Percentiles rank a stretch among this genome's conserved stretches.
Evolutionary conservation across 768 basidiomycete genomes (phyloP).

Genomic region (Russula olivacea): DNA sequence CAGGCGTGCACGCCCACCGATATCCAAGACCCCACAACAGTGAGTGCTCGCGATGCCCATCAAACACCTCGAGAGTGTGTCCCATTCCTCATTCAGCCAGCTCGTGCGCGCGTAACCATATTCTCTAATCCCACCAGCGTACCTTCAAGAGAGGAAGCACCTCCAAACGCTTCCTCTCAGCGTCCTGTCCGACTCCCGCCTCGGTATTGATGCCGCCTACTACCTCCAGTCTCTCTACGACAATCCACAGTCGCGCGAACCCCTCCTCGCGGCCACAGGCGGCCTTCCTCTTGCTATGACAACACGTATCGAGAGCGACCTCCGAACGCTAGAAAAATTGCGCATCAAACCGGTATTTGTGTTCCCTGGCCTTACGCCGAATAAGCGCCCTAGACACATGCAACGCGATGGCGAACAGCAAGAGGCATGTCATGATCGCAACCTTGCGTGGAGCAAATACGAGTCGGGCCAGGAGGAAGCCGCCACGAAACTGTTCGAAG

Average conservation of each 20-base stretch:
- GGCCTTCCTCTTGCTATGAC: conserved; percentile 88
- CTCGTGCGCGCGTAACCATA: not conserved
- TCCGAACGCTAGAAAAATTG: conserved; percentile 83
- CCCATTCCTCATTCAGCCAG: not conserved
- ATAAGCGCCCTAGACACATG: conserved; percentile 63
- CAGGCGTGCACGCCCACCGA: conserved; percentile 4
- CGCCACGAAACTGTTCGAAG: conserved; percentile 79
- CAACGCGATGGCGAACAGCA: conserved; percentile 43
- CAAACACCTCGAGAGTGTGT: conserved; percentile 77
- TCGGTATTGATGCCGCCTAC: conserved; percentile 93
- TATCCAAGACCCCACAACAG: conserved; percentile 1
- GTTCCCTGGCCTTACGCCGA: conserved; percentile 82
- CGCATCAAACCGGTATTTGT: conserved; percentile 99
- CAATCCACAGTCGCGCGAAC: conserved; percentile 72
- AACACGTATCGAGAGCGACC: conserved; percentile 83
- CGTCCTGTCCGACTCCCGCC: conserved; percentile 81
- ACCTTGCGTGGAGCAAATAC: conserved; percentile 90
- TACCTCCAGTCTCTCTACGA: conserved; percentile 81
- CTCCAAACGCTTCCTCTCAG: conserved; percentile 74
- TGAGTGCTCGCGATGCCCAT: conserved; percentile 53
- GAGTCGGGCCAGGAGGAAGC: conserved; percentile 88
- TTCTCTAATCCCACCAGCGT: conserved; percentile 43
- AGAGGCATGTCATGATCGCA: conserved; percentile 68
- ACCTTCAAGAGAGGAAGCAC: conserved; percentile 84
- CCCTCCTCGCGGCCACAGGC: conserved; percentile 89